These are phyloP conservation scores for Solanum clarkiae DNA, from an alignment of 257 asterid genomes.

Conservation along the genomic window DNA sequence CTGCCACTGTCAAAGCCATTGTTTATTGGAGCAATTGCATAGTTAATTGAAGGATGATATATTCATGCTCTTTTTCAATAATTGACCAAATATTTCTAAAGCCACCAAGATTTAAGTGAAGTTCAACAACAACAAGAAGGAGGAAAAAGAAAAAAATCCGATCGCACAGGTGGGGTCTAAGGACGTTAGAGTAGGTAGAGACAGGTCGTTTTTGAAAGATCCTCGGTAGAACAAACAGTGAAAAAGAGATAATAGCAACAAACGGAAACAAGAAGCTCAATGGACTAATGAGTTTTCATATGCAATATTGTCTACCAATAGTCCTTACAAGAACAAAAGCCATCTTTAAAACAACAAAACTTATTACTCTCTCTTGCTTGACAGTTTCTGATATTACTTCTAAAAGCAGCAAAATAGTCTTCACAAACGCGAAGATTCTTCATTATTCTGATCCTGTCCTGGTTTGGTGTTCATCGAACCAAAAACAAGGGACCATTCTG, in stretches of 20 bases:
- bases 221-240: not conserved
- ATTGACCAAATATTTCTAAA: not conserved
- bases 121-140: not conserved
- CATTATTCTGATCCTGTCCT: slow-evolving; percentile 32
- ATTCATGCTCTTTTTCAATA: not conserved
- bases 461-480: slow-evolving; percentile 30
- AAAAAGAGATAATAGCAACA: not conserved
- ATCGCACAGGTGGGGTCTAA: not conserved
- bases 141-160: too few relatives aligned
- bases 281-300: not conserved
- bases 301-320: slow-evolving; percentile 25
- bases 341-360: slow-evolving; percentile 44
- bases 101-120: not conserved
- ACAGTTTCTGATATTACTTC: slow-evolving; percentile 38
- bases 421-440: slow-evolving; percentile 57
- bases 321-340: slow-evolving; percentile 44
- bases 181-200: not conserved
- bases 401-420: slow-evolving; percentile 46
- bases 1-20: not conserved
- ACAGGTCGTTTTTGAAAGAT: not conserved
- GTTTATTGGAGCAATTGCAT: not conserved
- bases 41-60: not conserved
- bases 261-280: not conserved
- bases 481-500: slow-evolving; percentile 34
- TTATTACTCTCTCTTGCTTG: slow-evolving; percentile 28